These are phyloP conservation scores for Funneliformis mosseae DNA, from an alignment of 192 early-diverging fungal species.

Conservation along the genomic window DNA sequence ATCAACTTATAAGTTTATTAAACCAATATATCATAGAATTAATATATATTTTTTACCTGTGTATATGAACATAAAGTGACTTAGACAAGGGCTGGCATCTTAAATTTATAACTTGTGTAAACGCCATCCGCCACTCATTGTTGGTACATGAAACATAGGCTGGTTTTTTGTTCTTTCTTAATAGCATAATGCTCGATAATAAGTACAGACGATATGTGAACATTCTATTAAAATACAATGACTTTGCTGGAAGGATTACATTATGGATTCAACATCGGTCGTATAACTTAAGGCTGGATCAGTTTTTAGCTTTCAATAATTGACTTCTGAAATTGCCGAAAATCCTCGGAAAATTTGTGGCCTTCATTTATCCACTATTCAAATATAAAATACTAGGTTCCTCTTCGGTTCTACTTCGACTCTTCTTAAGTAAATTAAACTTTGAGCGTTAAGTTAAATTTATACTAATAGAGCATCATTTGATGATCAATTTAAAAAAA, in stretches of 20 bases:
- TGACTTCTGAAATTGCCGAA: constrained; percentile 30
- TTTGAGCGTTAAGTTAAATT: no score
- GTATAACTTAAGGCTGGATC: constrained; percentile 24
- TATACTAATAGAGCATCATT: no score
- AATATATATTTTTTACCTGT: constrained; percentile 26
- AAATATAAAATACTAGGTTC: no score
- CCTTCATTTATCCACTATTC: constrained; percentile 27
- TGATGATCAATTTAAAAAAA: no score
- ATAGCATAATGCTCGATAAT: constrained; percentile 28
- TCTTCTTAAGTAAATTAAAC: no score
- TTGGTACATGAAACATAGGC: constrained; percentile 28
- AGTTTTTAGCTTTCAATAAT: constrained; percentile 29
- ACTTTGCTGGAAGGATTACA: background rate
- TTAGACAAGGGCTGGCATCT: constrained; percentile 30
- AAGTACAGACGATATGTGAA: constrained; percentile 29
- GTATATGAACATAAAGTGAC: constrained; percentile 29
- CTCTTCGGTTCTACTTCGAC: no score
- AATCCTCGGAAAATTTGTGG: constrained; percentile 28
- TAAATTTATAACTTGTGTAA: constrained; percentile 34
- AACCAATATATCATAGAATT: constrained; percentile 29
- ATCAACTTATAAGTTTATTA: background rate
- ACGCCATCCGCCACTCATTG: constrained; percentile 27
- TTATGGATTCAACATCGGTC: constrained; percentile 31
- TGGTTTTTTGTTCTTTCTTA: constrained; percentile 31
- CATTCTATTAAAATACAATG: constrained; percentile 32